phyloP scores from a whole-genome alignment of 306 rosid genomes.

The Trifolium fragiferum region DNA sequence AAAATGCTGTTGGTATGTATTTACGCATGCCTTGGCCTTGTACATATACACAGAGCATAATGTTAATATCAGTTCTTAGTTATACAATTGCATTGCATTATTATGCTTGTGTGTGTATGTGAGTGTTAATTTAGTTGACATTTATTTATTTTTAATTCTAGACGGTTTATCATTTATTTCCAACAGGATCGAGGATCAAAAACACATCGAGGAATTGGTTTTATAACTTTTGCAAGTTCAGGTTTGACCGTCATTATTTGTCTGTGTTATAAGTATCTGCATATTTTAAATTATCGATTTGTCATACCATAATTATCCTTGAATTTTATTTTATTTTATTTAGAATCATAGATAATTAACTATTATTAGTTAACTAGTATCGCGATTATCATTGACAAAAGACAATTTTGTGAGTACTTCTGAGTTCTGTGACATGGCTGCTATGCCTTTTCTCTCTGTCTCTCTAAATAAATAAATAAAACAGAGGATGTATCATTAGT shows the following conservation, averaged over 20 bases:
- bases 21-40: conserved; percentile 16
- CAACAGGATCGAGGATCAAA: conserved; percentile 91
- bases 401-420: conserved; percentile 22
- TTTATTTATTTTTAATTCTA: conserved; percentile 17
- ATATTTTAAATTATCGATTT: conserved; percentile 9
- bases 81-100: conserved; percentile 4
- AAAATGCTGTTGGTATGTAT: conserved; percentile 17
- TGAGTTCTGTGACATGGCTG: neutral
- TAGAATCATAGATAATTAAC: neutral
- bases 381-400: conserved; percentile 24
- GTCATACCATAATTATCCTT: neutral
- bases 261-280: conserved; percentile 15
- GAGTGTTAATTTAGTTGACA: neutral
- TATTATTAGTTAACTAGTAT: conserved; percentile 9
- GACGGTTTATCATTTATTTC: conserved; percentile 28
- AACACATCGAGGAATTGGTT: conserved; percentile 93
- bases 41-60: neutral
- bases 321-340: neutral
- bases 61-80: conserved; percentile 6
- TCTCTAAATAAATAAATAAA: neutral
- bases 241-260: conserved; percentile 57
- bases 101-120: neutral
- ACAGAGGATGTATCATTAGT: neutral
- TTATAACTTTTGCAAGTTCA: conserved; percentile 91
- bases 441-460: neutral